These are phyloP conservation scores for Cryptococcus jaspeensis DNA, from an alignment of 1,284 basidiomycete species.

Conservation along the genomic window DNA sequence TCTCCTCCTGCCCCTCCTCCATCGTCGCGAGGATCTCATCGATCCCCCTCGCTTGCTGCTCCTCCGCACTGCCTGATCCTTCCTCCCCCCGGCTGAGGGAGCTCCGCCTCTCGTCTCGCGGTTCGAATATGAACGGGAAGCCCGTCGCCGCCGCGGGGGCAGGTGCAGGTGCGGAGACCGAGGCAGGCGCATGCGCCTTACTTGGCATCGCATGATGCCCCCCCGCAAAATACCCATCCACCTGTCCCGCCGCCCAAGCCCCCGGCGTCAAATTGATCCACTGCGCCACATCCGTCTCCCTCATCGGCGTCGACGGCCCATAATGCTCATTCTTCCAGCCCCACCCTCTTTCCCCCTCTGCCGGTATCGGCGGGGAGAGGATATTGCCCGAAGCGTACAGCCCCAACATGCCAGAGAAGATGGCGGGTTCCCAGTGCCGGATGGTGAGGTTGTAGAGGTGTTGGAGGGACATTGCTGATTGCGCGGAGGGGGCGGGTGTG, in stretches of 20 bases:
- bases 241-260: conserved; percentile 22
- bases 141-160: neutral
- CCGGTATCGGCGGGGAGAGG: too few species aligned
- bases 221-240: neutral
- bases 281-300: conserved; percentile 36
- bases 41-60: conserved; percentile 18
- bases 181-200: neutral
- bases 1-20: conserved; percentile 35
- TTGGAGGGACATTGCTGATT: conserved; percentile 36
- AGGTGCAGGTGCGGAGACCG: neutral
- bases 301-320: conserved; percentile 40
- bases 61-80: neutral
- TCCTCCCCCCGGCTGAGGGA: too few species aligned
- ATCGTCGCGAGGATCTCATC: conserved; percentile 43
- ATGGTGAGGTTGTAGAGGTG: conserved; percentile 43
- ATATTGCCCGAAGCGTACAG: conserved; percentile 16
- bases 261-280: conserved; percentile 46
- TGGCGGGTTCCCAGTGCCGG: conserved; percentile 37
- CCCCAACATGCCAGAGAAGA: conserved; percentile 42
- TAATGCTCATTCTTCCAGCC: conserved; percentile 20
- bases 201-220: neutral
- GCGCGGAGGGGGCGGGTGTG: conserved; percentile 29
- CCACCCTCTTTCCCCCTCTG: too few species aligned
- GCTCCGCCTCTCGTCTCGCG: neutral
- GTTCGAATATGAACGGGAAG: neutral